These are phyloP conservation scores for Phytophthora pseudosyringae DNA, from an alignment of 352 stramenopile species.

Conservation along the genomic window DNA sequence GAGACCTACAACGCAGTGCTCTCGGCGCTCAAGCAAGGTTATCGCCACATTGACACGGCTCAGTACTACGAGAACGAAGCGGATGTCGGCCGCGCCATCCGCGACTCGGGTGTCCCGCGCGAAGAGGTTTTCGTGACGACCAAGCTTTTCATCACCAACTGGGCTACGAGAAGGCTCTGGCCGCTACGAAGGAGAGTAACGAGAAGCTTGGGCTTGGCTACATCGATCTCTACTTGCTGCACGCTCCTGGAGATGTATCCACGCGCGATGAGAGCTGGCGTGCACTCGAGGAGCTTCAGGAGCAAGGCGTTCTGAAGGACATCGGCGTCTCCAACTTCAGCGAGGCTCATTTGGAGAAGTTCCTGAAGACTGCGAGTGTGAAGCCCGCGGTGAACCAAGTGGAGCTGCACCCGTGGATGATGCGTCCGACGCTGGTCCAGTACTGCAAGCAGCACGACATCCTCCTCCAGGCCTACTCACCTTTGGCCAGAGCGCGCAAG, in stretches of 20 bases:
- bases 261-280: conserved; percentile 55
- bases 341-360: conserved; percentile 78
- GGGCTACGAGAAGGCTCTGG: conserved; percentile 75
- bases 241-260: conserved; percentile 55
- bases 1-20: conserved; percentile 67
- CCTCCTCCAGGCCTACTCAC: conserved; percentile 69
- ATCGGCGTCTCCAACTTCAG: conserved; percentile 93
- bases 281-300: conserved; percentile 60
- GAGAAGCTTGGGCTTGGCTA: conserved; percentile 72
- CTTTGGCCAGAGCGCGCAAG: conserved; percentile 44
- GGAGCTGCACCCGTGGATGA: conserved; percentile 78
- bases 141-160: conserved; percentile 70
- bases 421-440: conserved; percentile 56
- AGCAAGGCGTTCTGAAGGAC: conserved; percentile 66
- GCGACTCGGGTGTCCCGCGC: conserved; percentile 72
- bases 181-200: conserved; percentile 52
- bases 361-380: conserved; percentile 60
- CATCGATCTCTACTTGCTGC: conserved; percentile 84
- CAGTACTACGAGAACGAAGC: conserved; percentile 88
- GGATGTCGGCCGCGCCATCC: conserved; percentile 78
- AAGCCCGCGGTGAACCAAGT: conserved; percentile 87
- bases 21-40: conserved; percentile 70
- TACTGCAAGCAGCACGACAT: conserved; percentile 62
- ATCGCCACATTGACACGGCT: conserved; percentile 92
- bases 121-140: conserved; percentile 86